Conservation (phyloP, 768 basidiomycete species). For the Roridomyces roridus region DNA sequence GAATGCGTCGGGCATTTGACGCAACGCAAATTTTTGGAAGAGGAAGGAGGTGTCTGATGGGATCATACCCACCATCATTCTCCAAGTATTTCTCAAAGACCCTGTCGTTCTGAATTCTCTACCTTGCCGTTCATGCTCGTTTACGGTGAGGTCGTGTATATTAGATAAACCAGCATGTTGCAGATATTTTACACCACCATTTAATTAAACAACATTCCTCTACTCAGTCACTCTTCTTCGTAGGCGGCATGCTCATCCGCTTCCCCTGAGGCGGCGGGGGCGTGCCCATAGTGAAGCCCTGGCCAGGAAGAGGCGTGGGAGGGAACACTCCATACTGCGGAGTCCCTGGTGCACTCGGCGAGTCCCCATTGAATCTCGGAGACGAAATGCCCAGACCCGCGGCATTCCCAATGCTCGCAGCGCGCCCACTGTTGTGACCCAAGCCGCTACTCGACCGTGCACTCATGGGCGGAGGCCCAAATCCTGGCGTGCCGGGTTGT, state of each 20-base stretch:
- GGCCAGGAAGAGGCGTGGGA: constrained; percentile 40
- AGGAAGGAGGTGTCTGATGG: too few species aligned
- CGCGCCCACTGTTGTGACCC: background rate
- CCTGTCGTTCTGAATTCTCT: too few species aligned
- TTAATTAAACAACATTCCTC: too few species aligned
- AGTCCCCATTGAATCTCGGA: background rate
- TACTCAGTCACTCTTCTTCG: constrained; percentile 45
- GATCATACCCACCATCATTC: too few species aligned
- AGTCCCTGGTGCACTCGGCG: constrained; percentile 17
- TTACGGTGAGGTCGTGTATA: too few species aligned
- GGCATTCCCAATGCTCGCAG: constrained; percentile 10
- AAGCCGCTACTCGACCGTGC: constrained; percentile 8
- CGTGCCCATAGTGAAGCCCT: constrained; percentile 34
- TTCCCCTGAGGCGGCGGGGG: constrained; percentile 32
- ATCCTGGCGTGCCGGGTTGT: constrained; percentile 11
- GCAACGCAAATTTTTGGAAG: background rate
- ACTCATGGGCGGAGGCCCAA: constrained; percentile 18
- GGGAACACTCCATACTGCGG: constrained; percentile 31
- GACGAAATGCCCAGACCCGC: constrained; percentile 10
- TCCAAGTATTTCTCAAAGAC: too few species aligned
- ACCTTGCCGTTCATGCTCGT: too few species aligned
- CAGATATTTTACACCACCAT: too few species aligned
- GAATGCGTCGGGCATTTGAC: constrained; percentile 81
- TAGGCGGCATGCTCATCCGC: constrained; percentile 34
- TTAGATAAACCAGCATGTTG: too few species aligned